Percentiles rank a stretch among this genome's conserved stretches.
Evolutionary conservation across 179 eudicot species (phyloP).

Genomic region (Spergularia azorica): DNA sequence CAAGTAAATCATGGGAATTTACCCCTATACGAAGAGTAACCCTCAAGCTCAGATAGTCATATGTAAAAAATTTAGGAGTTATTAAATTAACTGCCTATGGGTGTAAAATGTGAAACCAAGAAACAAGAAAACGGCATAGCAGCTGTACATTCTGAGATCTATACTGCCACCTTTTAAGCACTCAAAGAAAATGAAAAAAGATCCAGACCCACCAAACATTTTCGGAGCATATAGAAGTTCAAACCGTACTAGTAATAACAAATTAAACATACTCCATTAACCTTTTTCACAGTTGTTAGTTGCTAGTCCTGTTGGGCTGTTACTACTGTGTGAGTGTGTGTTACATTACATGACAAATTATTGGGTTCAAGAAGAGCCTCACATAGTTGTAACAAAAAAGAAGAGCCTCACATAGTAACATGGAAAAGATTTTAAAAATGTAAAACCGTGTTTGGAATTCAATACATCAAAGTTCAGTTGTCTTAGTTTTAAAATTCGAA

Average conservation of each 20-base stretch:
- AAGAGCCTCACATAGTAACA: no score
- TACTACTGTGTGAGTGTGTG: no score
- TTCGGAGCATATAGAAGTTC: conserved; percentile 4
- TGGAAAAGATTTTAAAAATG: no score
- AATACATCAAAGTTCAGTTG: no score
- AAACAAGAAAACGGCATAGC: conserved; percentile 10
- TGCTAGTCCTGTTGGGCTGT: no score
- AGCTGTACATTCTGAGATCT: conserved; percentile 28
- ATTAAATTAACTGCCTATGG: background rate
- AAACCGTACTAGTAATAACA: background rate
- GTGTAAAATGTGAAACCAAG: conserved; percentile 24
- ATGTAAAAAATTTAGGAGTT: background rate
- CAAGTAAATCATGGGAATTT: background rate
- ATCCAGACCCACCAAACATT: conserved; percentile 8
- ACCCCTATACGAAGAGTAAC: background rate
- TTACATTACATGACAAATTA: no score
- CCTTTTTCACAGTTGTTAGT: no score
- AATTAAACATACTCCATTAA: no score
- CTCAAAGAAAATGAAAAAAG: background rate
- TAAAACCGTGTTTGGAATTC: no score
- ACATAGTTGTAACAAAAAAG: no score
- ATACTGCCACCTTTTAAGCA: background rate
- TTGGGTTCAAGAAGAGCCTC: no score
- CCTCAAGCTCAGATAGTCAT: background rate
- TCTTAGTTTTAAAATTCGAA: no score